Evolutionary conservation across 192 early-diverging fungal species (phyloP), one percentile per base, ranked within the genome.

Genomic region (Mortierella antarctica): DNA sequence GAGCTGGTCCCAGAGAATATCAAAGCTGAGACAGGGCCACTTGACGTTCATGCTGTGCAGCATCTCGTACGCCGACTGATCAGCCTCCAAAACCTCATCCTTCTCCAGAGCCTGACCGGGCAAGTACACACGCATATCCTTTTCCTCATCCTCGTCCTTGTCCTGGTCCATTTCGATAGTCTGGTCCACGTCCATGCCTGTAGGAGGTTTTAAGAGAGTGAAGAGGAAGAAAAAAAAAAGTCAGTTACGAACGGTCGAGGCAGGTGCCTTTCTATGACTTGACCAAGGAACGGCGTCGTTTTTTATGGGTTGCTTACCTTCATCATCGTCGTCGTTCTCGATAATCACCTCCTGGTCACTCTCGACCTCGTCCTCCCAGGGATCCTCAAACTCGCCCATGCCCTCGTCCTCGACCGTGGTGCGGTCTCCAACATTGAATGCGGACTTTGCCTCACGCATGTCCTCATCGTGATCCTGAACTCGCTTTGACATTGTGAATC

Each of bases 11-110:
- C 90, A 87, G 57, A 99, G 85, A 73, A 99, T 88, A 81, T 99
- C 98, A 71, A 99, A 99, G 82, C 93, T 95, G 57, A 99, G 89
- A 79, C 96, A 98, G 40, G 98, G 98, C 95, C 96, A 97, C 77
- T 96, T 90, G 41, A 95, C 93, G 53, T 94, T 87, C 88, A 99
- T 89, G 21, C 87, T 87, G 86, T 99, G 97, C 64, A 99, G 90
- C 98, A 99, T 98, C 67, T 96, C 94, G 85, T 99, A 99, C 0
- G 94, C 93, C 15, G 90, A 92, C 71, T 95, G 93, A 89, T 99
- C 98, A 40, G 93, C 95, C 69, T 98, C 95, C 51, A 99, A 88
- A 48, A 91, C 93, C 80, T 99, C 96, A 52, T 90, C 96, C 76
- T 94, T 91, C 46, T 72, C 93, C 11, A 99, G 82, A 66, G 88